These are phyloP conservation scores for Suhomyces sp. DNA, from an alignment of 805 yeast genomes.

Conservation along the genomic window DNA sequence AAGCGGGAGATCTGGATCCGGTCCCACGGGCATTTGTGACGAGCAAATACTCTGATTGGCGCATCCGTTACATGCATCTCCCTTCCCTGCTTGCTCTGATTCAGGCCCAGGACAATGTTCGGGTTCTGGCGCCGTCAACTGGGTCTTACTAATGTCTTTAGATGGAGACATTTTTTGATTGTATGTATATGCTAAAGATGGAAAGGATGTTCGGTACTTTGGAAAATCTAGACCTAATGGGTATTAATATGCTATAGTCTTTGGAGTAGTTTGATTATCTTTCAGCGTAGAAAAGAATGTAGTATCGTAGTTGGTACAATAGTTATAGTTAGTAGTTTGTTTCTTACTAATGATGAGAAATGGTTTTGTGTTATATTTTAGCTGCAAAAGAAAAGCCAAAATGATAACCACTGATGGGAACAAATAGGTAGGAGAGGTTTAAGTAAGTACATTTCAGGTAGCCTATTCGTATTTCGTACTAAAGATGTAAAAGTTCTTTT, in stretches of 20 bases:
- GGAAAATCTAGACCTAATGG: neutral
- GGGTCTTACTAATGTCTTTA: constrained; percentile 9
- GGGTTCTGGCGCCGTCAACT: constrained; percentile 69
- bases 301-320: no score
- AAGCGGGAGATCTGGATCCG: constrained; percentile 86
- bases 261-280: neutral
- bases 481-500: no score
- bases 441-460: no score
- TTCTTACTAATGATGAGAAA: neutral
- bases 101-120: constrained; percentile 99
- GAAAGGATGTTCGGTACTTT: neutral
- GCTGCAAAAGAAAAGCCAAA: neutral
- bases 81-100: constrained; percentile 88
- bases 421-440: no score
- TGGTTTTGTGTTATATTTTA: neutral
- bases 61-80: constrained; percentile 92
- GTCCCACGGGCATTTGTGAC: constrained; percentile 79
- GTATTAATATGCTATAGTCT: neutral
- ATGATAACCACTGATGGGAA: no score
- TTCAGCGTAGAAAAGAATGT: neutral
- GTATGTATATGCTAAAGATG: neutral
- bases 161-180: constrained; percentile 5
- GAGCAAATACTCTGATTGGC: constrained; percentile 91
- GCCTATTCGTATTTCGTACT: no score
- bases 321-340: neutral